Percentiles rank a stretch among this genome's conserved stretches.
Conservation (phyloP, 108 stramenopile species). For the Discostella stelligeroides region DNA sequence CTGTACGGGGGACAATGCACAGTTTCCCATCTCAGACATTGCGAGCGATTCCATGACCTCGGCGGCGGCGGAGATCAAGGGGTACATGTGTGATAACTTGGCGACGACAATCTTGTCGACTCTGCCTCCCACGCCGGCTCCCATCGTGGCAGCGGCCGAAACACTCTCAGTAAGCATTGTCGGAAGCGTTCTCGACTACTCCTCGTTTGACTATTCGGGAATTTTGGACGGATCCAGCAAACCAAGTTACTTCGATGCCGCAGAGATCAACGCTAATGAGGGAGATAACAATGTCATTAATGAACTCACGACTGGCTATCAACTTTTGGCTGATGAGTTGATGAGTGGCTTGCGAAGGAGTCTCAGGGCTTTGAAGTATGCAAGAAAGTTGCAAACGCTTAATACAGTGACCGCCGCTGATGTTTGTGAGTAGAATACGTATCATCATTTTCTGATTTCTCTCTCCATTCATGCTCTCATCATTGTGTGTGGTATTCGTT, state of each 20-base stretch:
- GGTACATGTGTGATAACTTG: background rate
- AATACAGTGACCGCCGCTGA: background rate
- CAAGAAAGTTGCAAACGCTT: constrained; percentile 4
- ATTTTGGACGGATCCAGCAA: background rate
- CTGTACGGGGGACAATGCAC: background rate
- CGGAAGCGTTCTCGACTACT: background rate
- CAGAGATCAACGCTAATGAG: background rate
- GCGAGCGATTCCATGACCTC: background rate
- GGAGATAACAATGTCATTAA: background rate
- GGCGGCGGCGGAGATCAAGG: background rate
- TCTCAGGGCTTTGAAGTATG: background rate
- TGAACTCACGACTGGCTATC: background rate
- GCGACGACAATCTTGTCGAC: background rate
- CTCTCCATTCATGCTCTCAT: too few relatives aligned
- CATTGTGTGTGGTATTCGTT: too few relatives aligned
- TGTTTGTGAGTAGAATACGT: constrained; percentile 1
- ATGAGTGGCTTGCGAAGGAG: background rate
- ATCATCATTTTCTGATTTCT: too few relatives aligned
- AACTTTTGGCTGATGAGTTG: background rate
- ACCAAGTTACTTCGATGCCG: background rate
- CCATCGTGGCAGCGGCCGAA: background rate
- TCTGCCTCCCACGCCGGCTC: background rate
- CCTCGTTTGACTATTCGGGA: background rate
- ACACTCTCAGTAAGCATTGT: background rate
- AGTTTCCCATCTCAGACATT: background rate